Percentiles rank a stretch among this genome's conserved stretches.
Conservation (phyloP, 495 filamentous ascomycete genomes). For the Podospora fimiseda region DNA sequence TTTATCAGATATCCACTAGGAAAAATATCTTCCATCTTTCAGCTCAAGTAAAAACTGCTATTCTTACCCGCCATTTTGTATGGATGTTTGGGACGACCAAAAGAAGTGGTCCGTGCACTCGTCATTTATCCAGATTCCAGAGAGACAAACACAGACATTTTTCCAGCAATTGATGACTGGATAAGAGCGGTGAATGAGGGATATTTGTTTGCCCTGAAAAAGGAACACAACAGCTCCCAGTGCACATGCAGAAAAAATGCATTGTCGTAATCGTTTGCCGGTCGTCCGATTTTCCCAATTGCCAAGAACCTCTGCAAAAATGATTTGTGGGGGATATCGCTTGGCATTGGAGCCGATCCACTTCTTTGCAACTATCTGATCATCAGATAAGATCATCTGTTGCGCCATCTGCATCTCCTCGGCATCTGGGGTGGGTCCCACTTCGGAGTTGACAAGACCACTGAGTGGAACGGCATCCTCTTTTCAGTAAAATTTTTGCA, state of each 20-base stretch:
- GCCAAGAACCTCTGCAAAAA: slow-evolving; percentile 15
- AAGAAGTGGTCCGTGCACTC: no score
- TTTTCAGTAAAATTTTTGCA: not conserved
- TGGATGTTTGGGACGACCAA: no score
- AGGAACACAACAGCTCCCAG: no score
- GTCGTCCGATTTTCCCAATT: slow-evolving; percentile 15
- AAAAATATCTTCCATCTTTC: no score
- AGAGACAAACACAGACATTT: no score
- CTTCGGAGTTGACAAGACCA: not conserved
- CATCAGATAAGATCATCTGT: slow-evolving; percentile 50
- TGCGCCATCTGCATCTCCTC: slow-evolving; percentile 12
- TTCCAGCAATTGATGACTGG: no score
- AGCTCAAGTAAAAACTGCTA: no score
- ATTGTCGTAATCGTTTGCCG: not conserved
- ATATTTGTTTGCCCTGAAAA: no score
- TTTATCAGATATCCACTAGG: no score
- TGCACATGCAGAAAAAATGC: not conserved
- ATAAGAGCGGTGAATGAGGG: no score
- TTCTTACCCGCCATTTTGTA: no score
- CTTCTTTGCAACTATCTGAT: not conserved
- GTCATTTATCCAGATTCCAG: no score
- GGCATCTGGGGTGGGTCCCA: not conserved
- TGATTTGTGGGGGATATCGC: not conserved
- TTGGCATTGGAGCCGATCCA: not conserved
- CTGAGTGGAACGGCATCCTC: slow-evolving; percentile 6